phyloP scores from a whole-genome alignment of 345 rosid genomes.

The Citrus glauca region DNA sequence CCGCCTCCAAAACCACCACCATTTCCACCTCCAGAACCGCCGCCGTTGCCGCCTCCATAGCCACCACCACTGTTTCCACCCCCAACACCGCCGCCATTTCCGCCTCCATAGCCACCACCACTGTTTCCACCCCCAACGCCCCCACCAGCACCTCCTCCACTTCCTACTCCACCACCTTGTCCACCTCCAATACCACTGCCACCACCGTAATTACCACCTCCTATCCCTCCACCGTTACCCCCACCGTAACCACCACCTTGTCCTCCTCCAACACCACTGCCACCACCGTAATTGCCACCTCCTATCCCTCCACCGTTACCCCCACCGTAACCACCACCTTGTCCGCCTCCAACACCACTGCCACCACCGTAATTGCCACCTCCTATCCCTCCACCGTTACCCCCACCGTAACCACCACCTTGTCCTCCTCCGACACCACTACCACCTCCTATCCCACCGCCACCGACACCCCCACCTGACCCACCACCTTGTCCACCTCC shows the following conservation, averaged over 20 bases:
- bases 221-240: neutral
- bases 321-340: no score
- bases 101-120: neutral
- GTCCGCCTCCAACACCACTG: neutral
- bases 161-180: no score
- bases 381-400: conserved; percentile 21
- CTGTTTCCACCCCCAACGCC: conserved; percentile 3
- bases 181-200: neutral
- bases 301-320: neutral
- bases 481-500: conserved; percentile 14
- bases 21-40: neutral
- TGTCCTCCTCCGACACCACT: conserved; percentile 17
- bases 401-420: conserved; percentile 14
- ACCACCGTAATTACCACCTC: neutral
- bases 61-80: neutral
- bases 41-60: neutral
- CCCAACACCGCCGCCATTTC: neutral
- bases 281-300: neutral
- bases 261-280: conserved; percentile 5
- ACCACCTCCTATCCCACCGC: conserved; percentile 1
- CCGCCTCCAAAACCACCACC: conserved; percentile 4
- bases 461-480: neutral
- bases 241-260: conserved; percentile 13
- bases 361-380: neutral
- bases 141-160: neutral